Base-by-base conservation (phyloP, 345 rosid species). In the Populus nigra region DNA sequence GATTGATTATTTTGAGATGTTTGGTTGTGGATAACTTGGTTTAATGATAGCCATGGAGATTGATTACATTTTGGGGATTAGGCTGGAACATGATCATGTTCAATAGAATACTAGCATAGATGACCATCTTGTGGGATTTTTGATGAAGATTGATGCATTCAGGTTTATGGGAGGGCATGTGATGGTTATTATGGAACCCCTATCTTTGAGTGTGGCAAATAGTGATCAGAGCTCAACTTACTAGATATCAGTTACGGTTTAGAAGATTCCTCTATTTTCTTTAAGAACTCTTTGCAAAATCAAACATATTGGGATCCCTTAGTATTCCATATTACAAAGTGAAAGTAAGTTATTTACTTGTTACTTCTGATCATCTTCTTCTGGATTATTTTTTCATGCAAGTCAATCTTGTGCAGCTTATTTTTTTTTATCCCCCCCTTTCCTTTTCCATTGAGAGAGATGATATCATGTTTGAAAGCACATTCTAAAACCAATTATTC, bases 291-390 rank as follows among this genome's bases (percentile, higher is more conserved):
- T 68, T 83, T 82, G 78, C 78, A 61, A 82, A 76, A 76, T 74
- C 81, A 77, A 79, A 82, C 79, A 33, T 45, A 66, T 82, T 61
- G 81, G 69, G 76, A 81, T 77, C 78, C 74, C 66, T 82, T 79
- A 66, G 65, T 55, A 22, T 76, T 76, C 63, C 69, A 57, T 80
- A 71, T 83, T 79, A 83, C 79, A 49, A 73, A 23, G 68, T 68
- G 76, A 78, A 79, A 77, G 90, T 87, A 82, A 88, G 88, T 85
- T 68, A 71, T 49, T 73, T 70, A 43, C 49, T 77, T 72, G 63
- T 35, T 78, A 55, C 39, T 73, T 45, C 75, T 68, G 7, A 71
- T 41, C n/a, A 29, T 70, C 45, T 65, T 43, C 38, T 67, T 55
- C 67, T 45, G 76, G 47, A 31, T 29, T 76, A 69, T 59, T 39